Evolutionary conservation across 2,329 filamentous ascomycete species (phyloP).

Genomic region (Kalaharituber pfeilii): DNA sequence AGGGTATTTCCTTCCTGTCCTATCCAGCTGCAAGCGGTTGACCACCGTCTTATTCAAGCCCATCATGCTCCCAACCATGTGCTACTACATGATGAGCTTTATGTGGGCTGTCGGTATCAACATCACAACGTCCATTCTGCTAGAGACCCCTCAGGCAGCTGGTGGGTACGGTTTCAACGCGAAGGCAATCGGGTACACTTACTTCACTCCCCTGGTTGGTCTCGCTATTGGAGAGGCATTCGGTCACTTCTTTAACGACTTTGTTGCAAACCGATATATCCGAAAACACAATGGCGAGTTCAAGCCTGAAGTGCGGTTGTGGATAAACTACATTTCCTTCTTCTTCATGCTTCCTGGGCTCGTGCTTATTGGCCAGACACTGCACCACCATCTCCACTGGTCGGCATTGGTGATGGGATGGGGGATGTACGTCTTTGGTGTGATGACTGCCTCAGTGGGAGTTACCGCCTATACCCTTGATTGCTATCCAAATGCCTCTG

Average conservation of each 20-base stretch:
- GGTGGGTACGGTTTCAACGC: slow-evolving; percentile 20
- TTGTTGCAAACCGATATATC: slow-evolving; percentile 20
- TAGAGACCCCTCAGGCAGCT: slow-evolving; percentile 11
- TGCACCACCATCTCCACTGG: too few relatives aligned
- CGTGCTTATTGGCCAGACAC: too few relatives aligned
- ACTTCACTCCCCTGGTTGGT: slow-evolving; percentile 24
- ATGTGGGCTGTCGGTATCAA: slow-evolving; percentile 22
- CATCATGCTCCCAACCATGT: slow-evolving; percentile 15
- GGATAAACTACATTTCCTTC: slow-evolving; percentile 18
- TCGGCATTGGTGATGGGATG: too few relatives aligned
- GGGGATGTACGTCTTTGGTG: too few relatives aligned
- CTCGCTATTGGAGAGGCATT: slow-evolving; percentile 21
- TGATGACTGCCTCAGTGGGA: too few relatives aligned
- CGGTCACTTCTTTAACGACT: slow-evolving; percentile 24
- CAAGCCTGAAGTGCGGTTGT: slow-evolving; percentile 15
- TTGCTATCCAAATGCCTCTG: too few relatives aligned
- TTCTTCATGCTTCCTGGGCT: too few relatives aligned
- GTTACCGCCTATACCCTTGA: too few relatives aligned
- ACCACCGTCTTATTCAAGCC: slow-evolving; percentile 15
- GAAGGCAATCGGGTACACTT: slow-evolving; percentile 18
- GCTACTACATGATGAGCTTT: slow-evolving; percentile 18
- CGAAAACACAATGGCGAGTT: slow-evolving; percentile 19
- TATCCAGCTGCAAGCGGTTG: slow-evolving; percentile 18
- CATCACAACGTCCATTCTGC: slow-evolving; percentile 19
- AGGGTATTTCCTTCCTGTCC: slow-evolving; percentile 22